Conservation (phyloP, 2,329 filamentous ascomycete species). For the Colletotrichum eleusines region DNA sequence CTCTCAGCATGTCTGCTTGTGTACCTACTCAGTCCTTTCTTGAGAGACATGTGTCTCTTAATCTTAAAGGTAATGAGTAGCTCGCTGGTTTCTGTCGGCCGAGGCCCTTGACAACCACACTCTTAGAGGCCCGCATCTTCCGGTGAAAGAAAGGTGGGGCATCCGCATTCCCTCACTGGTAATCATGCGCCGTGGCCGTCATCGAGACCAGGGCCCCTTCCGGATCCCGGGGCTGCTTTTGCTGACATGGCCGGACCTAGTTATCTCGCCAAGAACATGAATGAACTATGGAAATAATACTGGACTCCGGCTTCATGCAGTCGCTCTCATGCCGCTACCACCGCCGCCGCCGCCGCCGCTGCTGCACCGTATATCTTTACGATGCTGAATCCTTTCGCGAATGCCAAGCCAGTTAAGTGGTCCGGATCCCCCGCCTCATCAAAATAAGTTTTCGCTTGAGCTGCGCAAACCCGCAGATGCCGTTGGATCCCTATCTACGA, state of each 20-base stretch:
- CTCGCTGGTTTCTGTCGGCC: neutral
- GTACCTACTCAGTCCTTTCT: no score
- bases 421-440: neutral
- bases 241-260: constrained; percentile 21
- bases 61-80: no score
- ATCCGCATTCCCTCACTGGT: neutral
- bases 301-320: neutral
- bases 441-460: neutral
- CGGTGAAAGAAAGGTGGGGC: neutral
- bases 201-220: neutral
- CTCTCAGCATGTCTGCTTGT: no score
- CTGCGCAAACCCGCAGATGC: constrained; percentile 18
- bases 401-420: neutral
- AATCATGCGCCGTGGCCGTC: neutral
- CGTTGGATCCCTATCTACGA: constrained; percentile 1
- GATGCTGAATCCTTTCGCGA: neutral
- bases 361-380: neutral
- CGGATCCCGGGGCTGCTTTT: neutral
- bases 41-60: neutral
- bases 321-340: neutral
- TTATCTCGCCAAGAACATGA: constrained; percentile 16
- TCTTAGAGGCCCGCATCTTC: neutral
- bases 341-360: neutral
- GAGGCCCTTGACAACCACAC: neutral
- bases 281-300: neutral